These are phyloP conservation scores for Chaetomium olivaceum DNA, from an alignment of 2,329 filamentous ascomycete genomes.

Conservation along the genomic window DNA sequence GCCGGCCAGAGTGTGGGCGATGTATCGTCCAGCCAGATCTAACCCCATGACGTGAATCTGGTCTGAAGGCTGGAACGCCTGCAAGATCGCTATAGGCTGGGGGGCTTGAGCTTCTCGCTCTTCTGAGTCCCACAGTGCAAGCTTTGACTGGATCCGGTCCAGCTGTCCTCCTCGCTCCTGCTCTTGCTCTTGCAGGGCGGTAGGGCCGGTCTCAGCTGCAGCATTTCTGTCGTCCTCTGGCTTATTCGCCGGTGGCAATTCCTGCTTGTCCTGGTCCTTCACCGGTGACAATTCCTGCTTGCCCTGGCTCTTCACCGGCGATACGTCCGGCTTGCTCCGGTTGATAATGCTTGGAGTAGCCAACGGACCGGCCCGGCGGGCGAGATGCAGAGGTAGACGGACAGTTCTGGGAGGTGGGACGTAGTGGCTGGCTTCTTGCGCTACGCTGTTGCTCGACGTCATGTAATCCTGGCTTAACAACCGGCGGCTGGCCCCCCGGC, in stretches of 20 bases:
- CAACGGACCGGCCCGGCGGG: neutral
- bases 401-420: neutral
- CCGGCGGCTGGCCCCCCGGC: slow-evolving; percentile 44
- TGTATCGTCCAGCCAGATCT: slow-evolving; percentile 34
- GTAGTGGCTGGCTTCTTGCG: neutral
- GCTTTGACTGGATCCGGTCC: slow-evolving; percentile 20
- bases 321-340: too few relatives aligned
- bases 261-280: neutral
- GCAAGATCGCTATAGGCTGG: neutral
- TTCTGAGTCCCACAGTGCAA: slow-evolving; percentile 23
- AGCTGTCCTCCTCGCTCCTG: neutral
- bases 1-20: slow-evolving; percentile 37
- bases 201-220: neutral
- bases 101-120: slow-evolving; percentile 1
- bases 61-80: slow-evolving; percentile 25
- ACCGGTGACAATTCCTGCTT: too few relatives aligned
- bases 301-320: neutral
- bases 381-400: neutral
- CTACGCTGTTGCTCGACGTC: neutral
- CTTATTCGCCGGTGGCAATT: neutral
- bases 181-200: slow-evolving; percentile 1
- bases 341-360: neutral
- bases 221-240: neutral
- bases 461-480: slow-evolving; percentile 25
- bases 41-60: slow-evolving; percentile 36